Conservation (phyloP, 495 filamentous ascomycete genomes). For the Aspergillus heteromorphus region DNA sequence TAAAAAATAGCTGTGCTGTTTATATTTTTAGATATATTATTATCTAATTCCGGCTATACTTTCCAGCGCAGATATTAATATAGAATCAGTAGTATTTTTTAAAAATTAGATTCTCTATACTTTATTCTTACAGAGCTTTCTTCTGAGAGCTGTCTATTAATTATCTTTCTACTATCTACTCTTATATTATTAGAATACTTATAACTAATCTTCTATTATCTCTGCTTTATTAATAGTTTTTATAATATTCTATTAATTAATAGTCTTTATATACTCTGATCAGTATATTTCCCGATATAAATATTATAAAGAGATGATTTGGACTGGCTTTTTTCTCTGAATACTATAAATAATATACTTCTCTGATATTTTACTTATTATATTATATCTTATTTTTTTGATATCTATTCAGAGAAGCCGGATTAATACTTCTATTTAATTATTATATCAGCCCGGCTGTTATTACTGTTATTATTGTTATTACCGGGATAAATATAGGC, state of each 20-base stretch:
- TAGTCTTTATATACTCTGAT: constrained; percentile 48
- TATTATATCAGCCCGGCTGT: constrained; percentile 40
- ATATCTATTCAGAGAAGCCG: constrained; percentile 35
- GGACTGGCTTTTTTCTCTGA: constrained; percentile 50
- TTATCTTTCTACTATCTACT: constrained; percentile 49
- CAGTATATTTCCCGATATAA: constrained; percentile 52
- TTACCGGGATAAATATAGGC: constrained; percentile 54
- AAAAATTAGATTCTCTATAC: constrained; percentile 46
- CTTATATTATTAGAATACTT: constrained; percentile 51
- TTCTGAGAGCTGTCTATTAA: constrained; percentile 56
- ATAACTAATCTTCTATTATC: constrained; percentile 43
- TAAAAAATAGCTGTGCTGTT: constrained; percentile 54
- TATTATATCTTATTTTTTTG: background rate
- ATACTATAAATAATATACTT: constrained; percentile 44
- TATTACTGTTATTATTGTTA: constrained; percentile 47
- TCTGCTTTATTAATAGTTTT: constrained; percentile 47
- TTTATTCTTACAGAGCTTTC: constrained; percentile 55
- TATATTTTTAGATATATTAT: constrained; percentile 51
- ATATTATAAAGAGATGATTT: constrained; percentile 54
- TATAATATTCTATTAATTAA: constrained; percentile 48
- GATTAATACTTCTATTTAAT: constrained; percentile 48
- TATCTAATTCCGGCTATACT: background rate
- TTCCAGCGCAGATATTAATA: constrained; percentile 12
- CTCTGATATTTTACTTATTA: background rate
- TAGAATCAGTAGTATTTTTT: constrained; percentile 45